Percentiles rank a stretch among this genome's conserved stretches.
Conservation (phyloP, 352 stramenopile species). For the Phytophthora brassicae region DNA sequence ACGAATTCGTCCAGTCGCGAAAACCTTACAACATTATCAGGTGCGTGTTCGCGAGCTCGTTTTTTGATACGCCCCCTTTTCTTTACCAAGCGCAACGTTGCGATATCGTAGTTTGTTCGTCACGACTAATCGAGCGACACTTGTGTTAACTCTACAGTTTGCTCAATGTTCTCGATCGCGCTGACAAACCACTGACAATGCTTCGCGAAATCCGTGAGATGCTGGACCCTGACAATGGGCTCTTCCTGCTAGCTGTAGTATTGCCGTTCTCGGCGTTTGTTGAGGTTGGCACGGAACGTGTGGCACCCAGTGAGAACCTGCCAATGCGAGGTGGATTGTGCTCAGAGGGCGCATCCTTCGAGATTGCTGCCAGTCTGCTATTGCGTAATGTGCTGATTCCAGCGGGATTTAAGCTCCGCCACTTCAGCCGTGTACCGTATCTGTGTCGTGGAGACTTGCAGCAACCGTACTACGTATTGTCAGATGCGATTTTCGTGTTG, state of each 20-base stretch:
- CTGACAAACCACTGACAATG: slow-evolving; percentile 81
- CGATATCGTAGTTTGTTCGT: slow-evolving; percentile 28
- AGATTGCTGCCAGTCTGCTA: slow-evolving; percentile 59
- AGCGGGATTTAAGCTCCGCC: slow-evolving; percentile 73
- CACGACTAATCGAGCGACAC: slow-evolving; percentile 21
- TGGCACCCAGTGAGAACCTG: slow-evolving; percentile 61
- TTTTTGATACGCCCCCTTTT: slow-evolving; percentile 18
- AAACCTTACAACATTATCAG: slow-evolving; percentile 85
- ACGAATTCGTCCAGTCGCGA: slow-evolving; percentile 62
- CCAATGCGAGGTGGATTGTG: slow-evolving; percentile 71
- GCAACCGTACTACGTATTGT: slow-evolving; percentile 84
- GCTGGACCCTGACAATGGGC: slow-evolving; percentile 66
- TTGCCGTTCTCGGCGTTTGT: slow-evolving; percentile 83
- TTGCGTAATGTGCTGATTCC: slow-evolving; percentile 68
- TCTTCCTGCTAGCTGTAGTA: slow-evolving; percentile 80
- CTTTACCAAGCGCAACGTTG: slow-evolving; percentile 19
- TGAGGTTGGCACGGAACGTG: slow-evolving; percentile 68
- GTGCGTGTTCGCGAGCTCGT: slow-evolving; percentile 31
- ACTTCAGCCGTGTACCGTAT: slow-evolving; percentile 84
- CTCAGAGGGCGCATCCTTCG: slow-evolving; percentile 62
- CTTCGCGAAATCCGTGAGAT: slow-evolving; percentile 73
- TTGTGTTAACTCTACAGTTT: slow-evolving; percentile 43
- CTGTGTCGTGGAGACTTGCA: slow-evolving; percentile 76
- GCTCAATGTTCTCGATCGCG: slow-evolving; percentile 82
- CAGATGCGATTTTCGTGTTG: slow-evolving; percentile 84